These are phyloP conservation scores for Backusella tarrabulga DNA, from an alignment of 192 early-diverging fungal species.

Conservation along the genomic window DNA sequence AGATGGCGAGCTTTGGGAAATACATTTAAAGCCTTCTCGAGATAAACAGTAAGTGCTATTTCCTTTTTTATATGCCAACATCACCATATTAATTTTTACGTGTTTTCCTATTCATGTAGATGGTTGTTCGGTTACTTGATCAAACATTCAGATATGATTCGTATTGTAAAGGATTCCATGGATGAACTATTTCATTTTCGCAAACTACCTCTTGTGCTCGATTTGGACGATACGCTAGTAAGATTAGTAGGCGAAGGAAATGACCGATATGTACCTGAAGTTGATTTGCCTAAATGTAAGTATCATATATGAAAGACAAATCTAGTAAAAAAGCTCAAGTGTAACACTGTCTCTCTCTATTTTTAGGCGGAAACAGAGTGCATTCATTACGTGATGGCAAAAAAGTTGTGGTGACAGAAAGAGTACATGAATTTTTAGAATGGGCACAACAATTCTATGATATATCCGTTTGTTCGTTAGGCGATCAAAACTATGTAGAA, in stretches of 20 bases:
- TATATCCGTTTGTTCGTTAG: conserved; percentile 74
- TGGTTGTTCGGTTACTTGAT: conserved; percentile 66
- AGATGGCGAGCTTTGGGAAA: conserved; percentile 54
- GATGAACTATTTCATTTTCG: conserved; percentile 44
- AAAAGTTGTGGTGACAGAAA: conserved; percentile 61
- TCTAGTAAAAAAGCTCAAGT: background rate
- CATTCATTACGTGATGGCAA: conserved; percentile 57
- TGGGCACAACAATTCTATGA: conserved; percentile 69
- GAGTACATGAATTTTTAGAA: conserved; percentile 70
- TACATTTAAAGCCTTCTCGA: conserved; percentile 67
- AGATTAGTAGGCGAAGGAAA: conserved; percentile 62
- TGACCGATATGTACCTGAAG: conserved; percentile 60
- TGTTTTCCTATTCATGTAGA: conserved; percentile 26
- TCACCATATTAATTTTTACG: background rate
- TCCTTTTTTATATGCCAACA: background rate
- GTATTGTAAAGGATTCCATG: conserved; percentile 53
- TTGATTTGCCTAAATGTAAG: conserved; percentile 30
- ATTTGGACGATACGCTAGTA: conserved; percentile 78
- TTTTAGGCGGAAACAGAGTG: conserved; percentile 60
- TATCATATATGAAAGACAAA: background rate
- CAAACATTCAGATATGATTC: conserved; percentile 52
- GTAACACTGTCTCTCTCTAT: background rate
- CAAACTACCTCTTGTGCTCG: conserved; percentile 69
- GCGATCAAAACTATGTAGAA: conserved; percentile 75
- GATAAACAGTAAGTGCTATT: conserved; percentile 50